phyloP scores from a whole-genome alignment of 2,329 filamentous ascomycete genomes.

The Gremmenia infestans region DNA sequence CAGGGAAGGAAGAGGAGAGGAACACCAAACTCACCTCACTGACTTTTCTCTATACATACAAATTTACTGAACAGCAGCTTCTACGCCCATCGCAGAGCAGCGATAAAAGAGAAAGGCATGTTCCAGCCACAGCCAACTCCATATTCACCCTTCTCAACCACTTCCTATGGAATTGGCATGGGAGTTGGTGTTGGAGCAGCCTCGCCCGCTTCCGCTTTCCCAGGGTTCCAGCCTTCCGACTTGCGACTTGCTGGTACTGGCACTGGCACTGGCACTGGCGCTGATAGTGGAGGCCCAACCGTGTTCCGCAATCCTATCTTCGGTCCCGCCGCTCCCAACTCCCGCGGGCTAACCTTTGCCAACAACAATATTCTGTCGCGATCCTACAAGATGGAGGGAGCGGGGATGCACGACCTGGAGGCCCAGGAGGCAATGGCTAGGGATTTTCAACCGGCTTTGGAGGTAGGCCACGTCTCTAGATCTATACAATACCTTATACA shows the following conservation, averaged over 20 bases:
- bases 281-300: conserved; percentile 16
- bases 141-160: conserved; percentile 23
- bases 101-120: conserved; percentile 16
- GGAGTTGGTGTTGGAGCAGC: no score
- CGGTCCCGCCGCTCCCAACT: conserved; percentile 13
- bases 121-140: conserved; percentile 31
- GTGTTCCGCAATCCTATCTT: conserved; percentile 25
- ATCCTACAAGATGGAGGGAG: conserved; percentile 22
- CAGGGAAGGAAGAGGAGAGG: background rate
- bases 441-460: conserved; percentile 52
- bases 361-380: conserved; percentile 11
- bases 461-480: conserved; percentile 37
- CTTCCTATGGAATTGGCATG: conserved; percentile 9
- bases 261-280: background rate
- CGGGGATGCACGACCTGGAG: conserved; percentile 22
- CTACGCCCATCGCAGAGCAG: background rate
- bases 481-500: no score
- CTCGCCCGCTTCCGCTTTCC: conserved; percentile 9
- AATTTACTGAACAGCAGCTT: no score
- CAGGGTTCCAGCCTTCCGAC: conserved; percentile 13
- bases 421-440: conserved; percentile 58
- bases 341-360: conserved; percentile 4
- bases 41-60: no score
- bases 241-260: conserved; percentile 1
- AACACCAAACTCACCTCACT: background rate